phyloP scores from a whole-genome alignment of 768 basidiomycete genomes.

The Hygrocybe punicea region DNA sequence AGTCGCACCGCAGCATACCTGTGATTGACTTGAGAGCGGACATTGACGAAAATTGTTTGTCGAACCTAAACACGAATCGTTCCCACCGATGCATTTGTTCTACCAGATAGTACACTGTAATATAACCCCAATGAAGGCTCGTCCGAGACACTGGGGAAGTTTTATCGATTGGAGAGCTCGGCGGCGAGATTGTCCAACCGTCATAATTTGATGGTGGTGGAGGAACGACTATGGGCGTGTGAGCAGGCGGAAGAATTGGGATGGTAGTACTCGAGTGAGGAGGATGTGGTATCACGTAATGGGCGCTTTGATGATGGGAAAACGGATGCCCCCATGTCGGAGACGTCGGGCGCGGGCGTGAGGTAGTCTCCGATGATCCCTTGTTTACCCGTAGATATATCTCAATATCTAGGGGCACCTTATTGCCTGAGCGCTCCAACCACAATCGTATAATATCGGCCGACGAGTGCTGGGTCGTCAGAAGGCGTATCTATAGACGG shows the following conservation, averaged over 20 bases:
- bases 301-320: conserved; percentile 29
- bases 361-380: conserved; percentile 19
- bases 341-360: conserved; percentile 32
- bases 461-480: conserved; percentile 65
- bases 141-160: conserved; percentile 34
- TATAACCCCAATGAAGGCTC: conserved; percentile 74
- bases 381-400: conserved; percentile 62
- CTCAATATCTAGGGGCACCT: conserved; percentile 73
- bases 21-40: conserved; percentile 68
- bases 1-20: conserved; percentile 41
- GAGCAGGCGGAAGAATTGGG: conserved; percentile 35
- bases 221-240: conserved; percentile 46
- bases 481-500: conserved; percentile 59
- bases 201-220: conserved; percentile 43
- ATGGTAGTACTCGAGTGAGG: conserved; percentile 27
- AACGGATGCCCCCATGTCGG: conserved; percentile 36
- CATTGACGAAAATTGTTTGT: conserved; percentile 72
- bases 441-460: conserved; percentile 79
- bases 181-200: conserved; percentile 35
- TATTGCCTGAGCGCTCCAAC: conserved; percentile 73
- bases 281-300: conserved; percentile 38
- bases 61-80: conserved; percentile 75
- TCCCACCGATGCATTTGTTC: conserved; percentile 82
- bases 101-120: conserved; percentile 73
- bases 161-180: conserved; percentile 24